Evolutionary conservation across 306 rosid species (phyloP).

Genomic region (Trifolium subterraneum): DNA sequence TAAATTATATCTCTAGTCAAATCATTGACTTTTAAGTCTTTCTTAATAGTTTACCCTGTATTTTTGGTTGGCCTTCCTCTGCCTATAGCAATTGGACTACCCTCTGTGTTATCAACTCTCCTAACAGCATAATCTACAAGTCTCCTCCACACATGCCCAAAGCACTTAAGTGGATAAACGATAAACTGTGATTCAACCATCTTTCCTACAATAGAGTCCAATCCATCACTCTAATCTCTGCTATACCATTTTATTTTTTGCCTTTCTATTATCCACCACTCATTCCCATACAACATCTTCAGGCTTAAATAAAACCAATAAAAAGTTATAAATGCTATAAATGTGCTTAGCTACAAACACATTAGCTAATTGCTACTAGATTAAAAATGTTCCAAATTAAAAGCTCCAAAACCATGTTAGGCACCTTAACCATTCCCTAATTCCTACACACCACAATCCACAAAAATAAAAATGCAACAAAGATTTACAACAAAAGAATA

Average conservation of each 20-base stretch:
- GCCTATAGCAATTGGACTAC: background rate
- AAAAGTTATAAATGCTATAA: background rate
- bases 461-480: constrained; percentile 22
- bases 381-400: constrained; percentile 16
- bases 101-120: background rate
- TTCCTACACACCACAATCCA: background rate
- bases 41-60: background rate
- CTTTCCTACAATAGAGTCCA: no score
- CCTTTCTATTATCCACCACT: background rate
- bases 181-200: background rate
- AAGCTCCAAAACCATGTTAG: constrained; percentile 1
- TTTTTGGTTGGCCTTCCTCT: background rate
- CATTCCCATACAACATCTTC: background rate
- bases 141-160: background rate
- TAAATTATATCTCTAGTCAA: no score
- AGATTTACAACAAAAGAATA: constrained; percentile 2
- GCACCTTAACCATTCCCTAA: constrained; percentile 32
- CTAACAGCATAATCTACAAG: background rate
- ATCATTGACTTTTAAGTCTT: no score
- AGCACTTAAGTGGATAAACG: background rate
- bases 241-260: background rate
- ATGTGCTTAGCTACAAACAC: background rate
- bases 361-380: constrained; percentile 7
- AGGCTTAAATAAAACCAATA: background rate
- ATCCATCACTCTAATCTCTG: background rate